Conservation (phyloP, 2,329 filamentous ascomycete species). For the Colletotrichum somersetense region DNA sequence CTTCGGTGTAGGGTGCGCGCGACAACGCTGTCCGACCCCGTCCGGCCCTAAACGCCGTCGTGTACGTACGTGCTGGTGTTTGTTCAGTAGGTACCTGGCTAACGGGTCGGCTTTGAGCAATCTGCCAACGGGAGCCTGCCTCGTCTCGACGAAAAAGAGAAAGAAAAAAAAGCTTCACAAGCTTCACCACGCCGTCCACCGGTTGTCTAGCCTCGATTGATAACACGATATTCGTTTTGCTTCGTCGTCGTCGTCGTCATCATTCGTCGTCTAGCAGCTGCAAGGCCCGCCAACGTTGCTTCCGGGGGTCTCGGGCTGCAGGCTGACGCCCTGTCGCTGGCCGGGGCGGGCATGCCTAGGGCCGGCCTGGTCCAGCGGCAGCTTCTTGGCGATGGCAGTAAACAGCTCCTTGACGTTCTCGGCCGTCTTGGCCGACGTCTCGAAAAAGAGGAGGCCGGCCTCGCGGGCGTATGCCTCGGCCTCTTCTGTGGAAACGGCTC, state of each 20-base stretch:
- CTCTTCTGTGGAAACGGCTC: slow-evolving; percentile 88
- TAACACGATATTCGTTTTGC: slow-evolving; percentile 32
- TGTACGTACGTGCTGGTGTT: slow-evolving; percentile 22
- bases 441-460: slow-evolving; percentile 95
- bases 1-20: slow-evolving; percentile 30
- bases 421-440: slow-evolving; percentile 97
- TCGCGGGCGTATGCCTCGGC: slow-evolving; percentile 96
- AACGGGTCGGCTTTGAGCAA: slow-evolving; percentile 20
- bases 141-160: slow-evolving; percentile 2
- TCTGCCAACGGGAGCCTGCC: slow-evolving; percentile 30
- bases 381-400: slow-evolving; percentile 96
- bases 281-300: slow-evolving; percentile 69
- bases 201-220: slow-evolving; percentile 3
- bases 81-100: slow-evolving; percentile 22
- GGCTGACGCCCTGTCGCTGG: slow-evolving; percentile 70
- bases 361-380: slow-evolving; percentile 96
- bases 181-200: slow-evolving; percentile 14
- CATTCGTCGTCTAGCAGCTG: slow-evolving; percentile 60
- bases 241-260: slow-evolving; percentile 29
- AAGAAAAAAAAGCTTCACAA: too few relatives aligned
- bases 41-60: slow-evolving; percentile 37
- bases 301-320: slow-evolving; percentile 68
- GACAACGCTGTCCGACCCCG: slow-evolving; percentile 37
- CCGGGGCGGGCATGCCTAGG: slow-evolving; percentile 83
- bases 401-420: slow-evolving; percentile 97